Evolutionary conservation across 768 basidiomycete genomes (phyloP), one percentile per base, ranked within the genome.

Genomic region (Pulveroboletus sp.): DNA sequence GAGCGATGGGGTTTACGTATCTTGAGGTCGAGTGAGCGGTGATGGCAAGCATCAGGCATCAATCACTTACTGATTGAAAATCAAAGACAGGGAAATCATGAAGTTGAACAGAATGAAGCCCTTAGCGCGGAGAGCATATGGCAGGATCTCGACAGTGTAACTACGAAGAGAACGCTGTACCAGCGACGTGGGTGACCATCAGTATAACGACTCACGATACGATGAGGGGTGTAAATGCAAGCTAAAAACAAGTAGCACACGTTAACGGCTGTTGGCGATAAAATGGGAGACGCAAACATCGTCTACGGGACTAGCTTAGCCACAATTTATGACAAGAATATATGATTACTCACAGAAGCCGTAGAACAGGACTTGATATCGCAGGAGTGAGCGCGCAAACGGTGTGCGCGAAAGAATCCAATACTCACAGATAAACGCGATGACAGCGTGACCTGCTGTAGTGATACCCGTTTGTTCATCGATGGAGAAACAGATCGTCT

Each of bases 101-200:
- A 75, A 75, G 38, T 67, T 69, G 52, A 72, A 72, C 11, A 73
- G 62, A 13, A 64, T 60, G 27, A 67, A 60, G 8, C 72, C 72
- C 54, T 73, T 74, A 44, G 73, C 71, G 42, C 72, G 69, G 27
- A 75, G 57, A 25, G 63, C 49, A 47, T 61, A 74, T 9, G 73
- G 74, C 52, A 76, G 55, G 47, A 75, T 75, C 53, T 77, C 75
- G 25, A 75, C 59, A 0, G 68, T 68, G 60, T 75, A 74, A 5
- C 63, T 67, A 42, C 24, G 8, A 34, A 7, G 13, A 38, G n/a
- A 34, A 4, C 5, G 32, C 43, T 16, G 4, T 25, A 21, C 23
- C 12, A 14, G 34, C 4, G 17, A 13, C 14, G 12, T 2, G 20
- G n/a, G n/a, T n/a, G 11, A 20, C n/a, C 39, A 13, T 0, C 6